phyloP scores from a whole-genome alignment of 495 filamentous ascomycete species.

The Penicillium cinerascens region DNA sequence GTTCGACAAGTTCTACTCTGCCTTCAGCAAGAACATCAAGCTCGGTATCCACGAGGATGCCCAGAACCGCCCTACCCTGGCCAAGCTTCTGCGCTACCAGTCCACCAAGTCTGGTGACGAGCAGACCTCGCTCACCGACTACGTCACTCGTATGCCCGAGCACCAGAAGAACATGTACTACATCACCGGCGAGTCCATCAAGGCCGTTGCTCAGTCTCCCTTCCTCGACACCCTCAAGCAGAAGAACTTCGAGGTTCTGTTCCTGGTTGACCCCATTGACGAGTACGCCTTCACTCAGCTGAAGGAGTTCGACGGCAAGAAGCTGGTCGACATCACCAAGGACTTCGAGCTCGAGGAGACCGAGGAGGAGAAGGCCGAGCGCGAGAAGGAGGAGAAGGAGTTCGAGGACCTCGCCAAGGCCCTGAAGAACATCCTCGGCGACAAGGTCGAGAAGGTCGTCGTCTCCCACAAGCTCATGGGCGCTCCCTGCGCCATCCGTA shows the following conservation, averaged over 20 bases:
- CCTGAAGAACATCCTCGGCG: slow-evolving; percentile 97
- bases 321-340: slow-evolving; percentile 99
- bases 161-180: slow-evolving; percentile 99
- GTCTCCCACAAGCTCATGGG: slow-evolving; percentile 97
- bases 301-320: slow-evolving; percentile 99
- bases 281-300: slow-evolving; percentile 99
- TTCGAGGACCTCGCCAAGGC: slow-evolving; percentile 89
- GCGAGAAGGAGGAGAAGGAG: slow-evolving; percentile 97
- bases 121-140: slow-evolving; percentile 89
- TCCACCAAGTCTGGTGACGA: slow-evolving; percentile 98
- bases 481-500: slow-evolving; percentile 97
- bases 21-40: slow-evolving; percentile 99
- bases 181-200: slow-evolving; percentile 99
- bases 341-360: slow-evolving; percentile 99
- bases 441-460: slow-evolving; percentile 99
- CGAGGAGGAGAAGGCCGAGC: slow-evolving; percentile 96
- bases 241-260: slow-evolving; percentile 99
- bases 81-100: slow-evolving; percentile 98
- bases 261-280: slow-evolving; percentile 98
- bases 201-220: slow-evolving; percentile 95
- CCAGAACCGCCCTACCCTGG: slow-evolving; percentile 89
- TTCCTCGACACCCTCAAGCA: slow-evolving; percentile 99
- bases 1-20: slow-evolving; percentile 99
- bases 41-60: slow-evolving; percentile 99
- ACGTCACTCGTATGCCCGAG: slow-evolving; percentile 97